Evolutionary conservation across 139 green algal species (phyloP), one percentile per base, ranked within the genome.

Genomic region (Nannochloris sp.): DNA sequence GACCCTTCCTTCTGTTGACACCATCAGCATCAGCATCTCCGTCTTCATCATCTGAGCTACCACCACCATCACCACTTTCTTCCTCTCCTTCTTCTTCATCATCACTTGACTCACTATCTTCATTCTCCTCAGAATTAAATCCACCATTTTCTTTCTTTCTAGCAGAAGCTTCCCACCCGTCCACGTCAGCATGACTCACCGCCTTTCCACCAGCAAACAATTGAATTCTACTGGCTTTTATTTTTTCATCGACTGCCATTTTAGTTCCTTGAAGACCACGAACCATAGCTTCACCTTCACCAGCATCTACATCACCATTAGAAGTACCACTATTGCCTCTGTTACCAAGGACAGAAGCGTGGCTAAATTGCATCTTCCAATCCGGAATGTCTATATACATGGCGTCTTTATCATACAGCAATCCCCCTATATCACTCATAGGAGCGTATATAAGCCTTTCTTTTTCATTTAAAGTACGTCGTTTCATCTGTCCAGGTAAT

Each of bases 361-460:
- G 54, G 33, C 44, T 85, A 70, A 81, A 90, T 74, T 90, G 82
- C 32, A 96, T 87, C 80, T 97, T 96, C 82, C 87, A 95, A 75
- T 98, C 90, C 8, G 88, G 86, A 45, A 99, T 95, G 73, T 97
- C 87, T 39, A 99, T 90, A 74, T 99, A 99, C 15, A 96, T 85
- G 1, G 92, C 93, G 38, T 99, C 93, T 65, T 90, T 90, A 80
- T 99, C 94, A 65, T 95, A 97, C 71, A 97, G 76, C 62, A 99
- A 76, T 6, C 90, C 90, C 0, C 92, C 94, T n/a, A 97, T 74
- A 66, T 97, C 88, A 12, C 80, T 78, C 92, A 99, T 97, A 35
- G 94, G 94, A 4, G 93, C 94, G 56, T 98, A 97, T n/a, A 98
- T 61, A 35, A 93, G 71, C 7, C 88, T 83, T 73, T 96, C 87